Evolutionary conservation across 78 protist genomes (phyloP).

Genomic region (Trichosphaerium sp.): DNA sequence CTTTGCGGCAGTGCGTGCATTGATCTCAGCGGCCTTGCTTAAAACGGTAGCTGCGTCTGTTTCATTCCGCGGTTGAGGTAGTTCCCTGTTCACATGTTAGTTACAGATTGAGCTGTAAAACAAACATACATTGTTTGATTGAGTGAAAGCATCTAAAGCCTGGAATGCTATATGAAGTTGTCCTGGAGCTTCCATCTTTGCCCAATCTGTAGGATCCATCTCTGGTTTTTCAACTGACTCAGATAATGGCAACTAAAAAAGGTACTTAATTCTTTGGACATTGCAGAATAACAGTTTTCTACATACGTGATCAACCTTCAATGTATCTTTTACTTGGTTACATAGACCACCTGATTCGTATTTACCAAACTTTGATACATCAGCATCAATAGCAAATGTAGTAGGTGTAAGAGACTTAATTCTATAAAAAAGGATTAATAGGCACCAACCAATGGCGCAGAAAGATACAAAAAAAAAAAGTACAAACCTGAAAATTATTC

Average conservation of each 20-base stretch:
- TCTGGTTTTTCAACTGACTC: conserved; percentile 39
- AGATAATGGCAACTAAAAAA: conserved; percentile 26
- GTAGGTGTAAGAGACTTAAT: conserved; percentile 11
- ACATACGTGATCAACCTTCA: conserved; percentile 41
- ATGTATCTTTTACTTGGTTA: conserved; percentile 64
- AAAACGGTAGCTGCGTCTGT: too few species aligned
- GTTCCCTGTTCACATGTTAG: too few species aligned
- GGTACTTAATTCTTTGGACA: background rate
- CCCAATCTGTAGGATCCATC: conserved; percentile 69
- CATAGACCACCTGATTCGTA: conserved; percentile 75
- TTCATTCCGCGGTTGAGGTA: too few species aligned
- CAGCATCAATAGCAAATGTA: conserved; percentile 50
- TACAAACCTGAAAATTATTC: too few species aligned
- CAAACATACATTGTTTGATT: background rate
- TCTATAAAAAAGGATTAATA: too few species aligned
- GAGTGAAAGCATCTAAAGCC: conserved; percentile 25
- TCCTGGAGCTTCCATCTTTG: conserved; percentile 49
- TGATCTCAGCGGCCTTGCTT: too few species aligned
- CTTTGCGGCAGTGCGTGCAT: background rate
- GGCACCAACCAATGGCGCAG: too few species aligned
- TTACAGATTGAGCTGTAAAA: too few species aligned
- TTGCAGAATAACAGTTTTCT: background rate
- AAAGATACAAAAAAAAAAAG: too few species aligned
- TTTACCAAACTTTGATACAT: too few species aligned
- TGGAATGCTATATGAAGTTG: conserved; percentile 59